Evolutionary conservation across 169 alveolate species (phyloP).

Genomic region (Plasmodium gaboni): DNA sequence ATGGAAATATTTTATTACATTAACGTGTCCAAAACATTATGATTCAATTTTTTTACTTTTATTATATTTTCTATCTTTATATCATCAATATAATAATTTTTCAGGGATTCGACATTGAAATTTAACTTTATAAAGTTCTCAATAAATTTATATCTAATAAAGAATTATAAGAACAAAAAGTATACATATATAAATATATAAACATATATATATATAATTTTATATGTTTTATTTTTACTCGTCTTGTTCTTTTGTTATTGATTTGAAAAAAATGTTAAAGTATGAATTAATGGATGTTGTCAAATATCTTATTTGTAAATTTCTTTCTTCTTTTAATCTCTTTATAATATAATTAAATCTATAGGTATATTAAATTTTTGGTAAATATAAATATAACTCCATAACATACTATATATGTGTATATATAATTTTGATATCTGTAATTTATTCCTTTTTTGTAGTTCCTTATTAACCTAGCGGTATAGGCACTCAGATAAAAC

Average conservation of each 20-base stretch:
- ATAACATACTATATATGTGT: not conserved
- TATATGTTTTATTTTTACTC: constrained; percentile 24
- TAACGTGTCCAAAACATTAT: constrained; percentile 29
- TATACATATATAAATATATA: not conserved
- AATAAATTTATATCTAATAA: constrained; percentile 15
- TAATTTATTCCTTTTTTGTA: not conserved
- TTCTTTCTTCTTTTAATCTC: constrained; percentile 52
- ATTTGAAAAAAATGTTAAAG: constrained; percentile 45
- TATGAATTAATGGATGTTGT: constrained; percentile 52
- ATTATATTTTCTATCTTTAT: constrained; percentile 66
- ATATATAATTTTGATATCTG: not conserved
- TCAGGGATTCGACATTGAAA: constrained; percentile 33
- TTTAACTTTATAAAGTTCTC: constrained; percentile 28
- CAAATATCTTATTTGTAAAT: constrained; percentile 46
- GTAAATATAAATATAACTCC: not conserved
- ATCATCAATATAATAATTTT: constrained; percentile 48
- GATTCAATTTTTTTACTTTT: constrained; percentile 62
- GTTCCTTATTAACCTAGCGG: constrained; percentile 25
- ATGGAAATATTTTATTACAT: constrained; percentile 23
- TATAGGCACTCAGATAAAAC: constrained; percentile 47
- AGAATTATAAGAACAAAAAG: not conserved
- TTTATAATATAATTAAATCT: constrained; percentile 67
- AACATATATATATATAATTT: not conserved
- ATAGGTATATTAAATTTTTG: not conserved
- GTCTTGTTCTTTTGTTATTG: constrained; percentile 8